Evolutionary conservation across 1,284 basidiomycete species (phyloP).

Genomic region (Rhodotorula sp.): DNA sequence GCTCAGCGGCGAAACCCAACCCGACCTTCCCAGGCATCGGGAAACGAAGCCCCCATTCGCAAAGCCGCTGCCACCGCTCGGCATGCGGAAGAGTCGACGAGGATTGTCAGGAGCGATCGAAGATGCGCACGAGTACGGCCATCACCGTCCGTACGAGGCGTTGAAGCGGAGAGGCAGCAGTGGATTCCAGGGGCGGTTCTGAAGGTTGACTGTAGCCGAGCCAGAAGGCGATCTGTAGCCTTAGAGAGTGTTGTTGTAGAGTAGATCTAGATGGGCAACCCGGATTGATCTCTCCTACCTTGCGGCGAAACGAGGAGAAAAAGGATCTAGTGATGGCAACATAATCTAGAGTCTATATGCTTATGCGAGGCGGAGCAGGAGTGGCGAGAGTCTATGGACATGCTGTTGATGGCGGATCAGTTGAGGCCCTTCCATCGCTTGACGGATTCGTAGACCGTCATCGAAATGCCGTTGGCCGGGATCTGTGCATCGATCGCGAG

Average conservation of each 20-base stretch:
- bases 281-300: too few species aligned
- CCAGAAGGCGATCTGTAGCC: too few species aligned
- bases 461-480: conserved; percentile 41
- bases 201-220: too few species aligned
- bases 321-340: not conserved
- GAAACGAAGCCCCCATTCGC: not conserved
- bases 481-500: conserved; percentile 16
- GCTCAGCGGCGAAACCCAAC: not conserved
- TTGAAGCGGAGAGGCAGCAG: not conserved
- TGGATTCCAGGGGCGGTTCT: not conserved
- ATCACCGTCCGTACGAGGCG: not conserved
- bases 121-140: not conserved
- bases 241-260: not conserved
- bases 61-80: not conserved
- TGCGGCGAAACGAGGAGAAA: not conserved
- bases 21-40: not conserved
- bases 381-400: not conserved
- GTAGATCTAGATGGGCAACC: not conserved
- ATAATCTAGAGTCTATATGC: conserved; percentile 5
- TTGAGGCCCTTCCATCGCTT: conserved; percentile 36
- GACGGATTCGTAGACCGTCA: conserved; percentile 41
- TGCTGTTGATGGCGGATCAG: not conserved
- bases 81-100: not conserved
- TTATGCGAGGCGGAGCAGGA: not conserved
- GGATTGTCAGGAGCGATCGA: not conserved